Conservation (phyloP, 768 basidiomycete genomes). For the Tephrocybe sp. region DNA sequence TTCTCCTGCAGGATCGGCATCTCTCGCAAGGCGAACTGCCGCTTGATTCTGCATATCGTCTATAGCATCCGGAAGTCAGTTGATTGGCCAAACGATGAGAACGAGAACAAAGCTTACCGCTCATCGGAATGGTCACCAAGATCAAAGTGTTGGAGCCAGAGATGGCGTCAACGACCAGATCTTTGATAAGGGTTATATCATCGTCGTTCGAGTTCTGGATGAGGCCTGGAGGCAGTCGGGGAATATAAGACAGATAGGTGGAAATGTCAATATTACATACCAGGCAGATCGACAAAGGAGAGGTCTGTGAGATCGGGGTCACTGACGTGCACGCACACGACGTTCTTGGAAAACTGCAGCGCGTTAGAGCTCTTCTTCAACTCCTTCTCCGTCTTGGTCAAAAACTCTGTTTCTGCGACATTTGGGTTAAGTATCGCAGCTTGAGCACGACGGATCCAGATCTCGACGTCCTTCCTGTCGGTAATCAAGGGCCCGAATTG, state of each 20-base stretch:
- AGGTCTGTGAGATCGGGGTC: slow-evolving; percentile 48
- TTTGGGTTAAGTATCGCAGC: slow-evolving; percentile 53
- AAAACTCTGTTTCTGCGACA: slow-evolving; percentile 23
- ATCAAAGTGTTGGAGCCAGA: slow-evolving; percentile 53
- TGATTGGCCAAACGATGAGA: too few species aligned
- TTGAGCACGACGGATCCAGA: slow-evolving; percentile 59
- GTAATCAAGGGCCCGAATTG: slow-evolving; percentile 43
- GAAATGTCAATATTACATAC: slow-evolving; percentile 28
- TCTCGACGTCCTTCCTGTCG: slow-evolving; percentile 45
- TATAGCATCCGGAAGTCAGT: slow-evolving; percentile 22
- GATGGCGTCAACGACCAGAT: slow-evolving; percentile 51
- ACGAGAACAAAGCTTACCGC: too few species aligned
- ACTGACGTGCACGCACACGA: slow-evolving; percentile 44
- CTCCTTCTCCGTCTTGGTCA: slow-evolving; percentile 24
- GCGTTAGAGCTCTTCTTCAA: slow-evolving; percentile 16
- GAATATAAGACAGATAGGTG: slow-evolving; percentile 8
- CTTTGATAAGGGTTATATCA: slow-evolving; percentile 43
- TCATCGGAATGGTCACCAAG: slow-evolving; percentile 66
- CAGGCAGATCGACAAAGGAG: slow-evolving; percentile 56
- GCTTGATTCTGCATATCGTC: slow-evolving; percentile 70
- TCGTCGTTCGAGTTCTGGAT: slow-evolving; percentile 51
- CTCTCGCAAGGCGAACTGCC: slow-evolving; percentile 52
- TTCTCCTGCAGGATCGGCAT: slow-evolving; percentile 50
- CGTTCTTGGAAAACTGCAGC: slow-evolving; percentile 47
- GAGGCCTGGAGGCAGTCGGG: slow-evolving; percentile 37